phyloP scores from a whole-genome alignment of 306 rosid genomes.

The Prunus mongolica region DNA sequence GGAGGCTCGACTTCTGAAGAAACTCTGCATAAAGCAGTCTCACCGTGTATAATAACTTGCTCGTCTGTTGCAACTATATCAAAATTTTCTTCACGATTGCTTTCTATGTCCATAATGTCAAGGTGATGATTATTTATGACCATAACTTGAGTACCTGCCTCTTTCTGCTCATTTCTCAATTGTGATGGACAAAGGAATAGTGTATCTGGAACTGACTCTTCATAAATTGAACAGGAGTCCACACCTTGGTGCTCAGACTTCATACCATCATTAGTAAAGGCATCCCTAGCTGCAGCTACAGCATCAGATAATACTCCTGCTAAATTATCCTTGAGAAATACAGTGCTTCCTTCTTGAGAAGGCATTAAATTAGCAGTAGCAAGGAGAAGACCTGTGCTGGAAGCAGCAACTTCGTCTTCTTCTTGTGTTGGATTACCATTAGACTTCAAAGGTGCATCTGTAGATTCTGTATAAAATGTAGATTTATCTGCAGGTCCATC shows the following conservation, averaged over 20 bases:
- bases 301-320: constrained; percentile 34
- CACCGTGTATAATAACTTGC: constrained; percentile 14
- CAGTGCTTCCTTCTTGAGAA: constrained; percentile 32
- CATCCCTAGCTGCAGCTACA: constrained; percentile 28
- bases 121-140: constrained; percentile 28
- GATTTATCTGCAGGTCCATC: constrained; percentile 29
- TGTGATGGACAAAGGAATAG: constrained; percentile 25
- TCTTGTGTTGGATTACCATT: constrained; percentile 32
- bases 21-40: constrained; percentile 11
- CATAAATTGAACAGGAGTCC: constrained; percentile 24
- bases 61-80: constrained; percentile 34
- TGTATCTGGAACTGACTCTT: constrained; percentile 32
- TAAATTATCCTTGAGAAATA: constrained; percentile 24
- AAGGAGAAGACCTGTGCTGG: constrained; percentile 25
- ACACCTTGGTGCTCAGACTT: constrained; percentile 32
- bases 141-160: constrained; percentile 25
- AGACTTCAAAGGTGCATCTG: constrained; percentile 29
- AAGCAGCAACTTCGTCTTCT: constrained; percentile 26
- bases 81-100: constrained; percentile 27
- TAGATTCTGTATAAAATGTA: constrained; percentile 22
- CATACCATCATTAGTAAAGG: constrained; percentile 27
- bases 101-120: constrained; percentile 33
- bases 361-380: constrained; percentile 30
- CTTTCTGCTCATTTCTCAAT: constrained; percentile 34
- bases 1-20: constrained; percentile 27